Base-by-base conservation (phyloP, 176 grass and related monocot species). In the Stipa capillata region DNA sequence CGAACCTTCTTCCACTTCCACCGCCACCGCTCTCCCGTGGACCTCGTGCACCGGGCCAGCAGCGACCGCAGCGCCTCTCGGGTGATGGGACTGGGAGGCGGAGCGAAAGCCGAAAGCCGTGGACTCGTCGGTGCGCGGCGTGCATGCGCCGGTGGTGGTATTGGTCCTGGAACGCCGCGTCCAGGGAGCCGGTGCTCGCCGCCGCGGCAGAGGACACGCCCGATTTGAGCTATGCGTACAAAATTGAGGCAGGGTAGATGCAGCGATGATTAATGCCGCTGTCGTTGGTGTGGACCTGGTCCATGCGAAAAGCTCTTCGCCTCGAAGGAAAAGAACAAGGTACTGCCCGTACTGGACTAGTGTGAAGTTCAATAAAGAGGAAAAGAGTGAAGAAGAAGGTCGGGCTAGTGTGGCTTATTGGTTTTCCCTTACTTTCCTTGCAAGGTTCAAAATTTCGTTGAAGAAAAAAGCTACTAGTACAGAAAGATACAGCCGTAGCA, bases 201-300 rank as follows among this genome's bases (percentile, higher is more conserved):
- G n/a, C 27, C 18, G 41, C 56, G 20, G 18, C 15, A 1, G 47
- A 65, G 65, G 74, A 63, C 65, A 5, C 7, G 54, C 16, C 34
- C 14, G 44, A 23, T 65, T 47, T 33, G 34, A 15, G 85, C 61
- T 49, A 56, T 0, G 60, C 23, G 85, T 82, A 77, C 63, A 62
- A 32, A 35, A 77, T 25, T 14, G 57, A 51, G 15, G 85, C 66
- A 70, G 66, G 66, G 18, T 31, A 2, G 15, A 24, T 59, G 43
- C 73, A 68, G 62, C 48, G 49, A 69, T n/a, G 56, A 57, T 72
- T 83, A 87, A 78, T 72, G 86, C 66, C 4, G 37, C 66, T 83
- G 65, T 64, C 2, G 54, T 42, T 17, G 10, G 3, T 21, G n/a
- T 73, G 65, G n/a, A 77, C 85, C 20, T 11, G 73, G 85, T 82